A percentile compares a stretch with the other conserved stretches of the same genome.
phyloP scores from a whole-genome alignment of 345 rosid genomes.

The Ceriops tagal region DNA sequence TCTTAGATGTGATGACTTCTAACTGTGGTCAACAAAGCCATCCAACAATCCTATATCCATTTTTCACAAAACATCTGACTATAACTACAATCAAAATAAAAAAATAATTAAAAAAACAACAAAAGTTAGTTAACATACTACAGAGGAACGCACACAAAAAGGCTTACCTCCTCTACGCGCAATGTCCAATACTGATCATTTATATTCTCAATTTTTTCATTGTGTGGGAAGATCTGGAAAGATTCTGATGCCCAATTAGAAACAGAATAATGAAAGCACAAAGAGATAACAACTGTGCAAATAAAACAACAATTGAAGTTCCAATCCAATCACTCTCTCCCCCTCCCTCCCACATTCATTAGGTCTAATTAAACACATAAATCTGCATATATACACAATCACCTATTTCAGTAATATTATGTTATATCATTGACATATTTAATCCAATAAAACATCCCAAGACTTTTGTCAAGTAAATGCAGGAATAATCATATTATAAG shows the following conservation, averaged over 20 bases:
- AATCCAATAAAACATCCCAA: background rate
- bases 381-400: no score
- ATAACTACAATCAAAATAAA: background rate
- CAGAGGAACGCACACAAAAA: background rate
- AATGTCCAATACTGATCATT: slow-evolving; percentile 97
- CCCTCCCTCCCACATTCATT: no score
- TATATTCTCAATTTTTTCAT: slow-evolving; percentile 48
- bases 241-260: slow-evolving; percentile 3
- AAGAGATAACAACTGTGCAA: no score
- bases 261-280: slow-evolving; percentile 5
- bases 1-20: no score
- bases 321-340: no score
- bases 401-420: no score
- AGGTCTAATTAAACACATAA: no score
- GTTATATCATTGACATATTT: background rate
- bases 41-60: background rate
- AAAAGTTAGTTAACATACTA: background rate
- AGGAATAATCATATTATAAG: no score
- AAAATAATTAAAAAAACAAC: background rate
- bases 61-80: no score
- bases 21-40: background rate
- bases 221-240: slow-evolving; percentile 34
- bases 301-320: no score
- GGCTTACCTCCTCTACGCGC: slow-evolving; percentile 89
- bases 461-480: background rate